phyloP scores from a whole-genome alignment of 208 protist species.

The Acanthamoeba castellanii region DNA sequence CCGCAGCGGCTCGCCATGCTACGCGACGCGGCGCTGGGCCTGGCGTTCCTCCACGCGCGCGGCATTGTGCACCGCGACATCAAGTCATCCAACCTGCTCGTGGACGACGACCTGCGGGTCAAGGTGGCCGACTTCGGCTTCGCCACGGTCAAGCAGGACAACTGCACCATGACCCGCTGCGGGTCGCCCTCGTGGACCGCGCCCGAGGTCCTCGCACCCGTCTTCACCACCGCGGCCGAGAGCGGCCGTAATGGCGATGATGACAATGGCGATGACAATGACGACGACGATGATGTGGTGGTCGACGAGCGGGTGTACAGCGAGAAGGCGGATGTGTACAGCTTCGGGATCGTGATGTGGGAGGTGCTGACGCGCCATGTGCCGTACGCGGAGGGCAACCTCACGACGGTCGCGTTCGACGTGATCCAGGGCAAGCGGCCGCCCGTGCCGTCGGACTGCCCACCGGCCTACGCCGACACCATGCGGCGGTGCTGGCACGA shows the following conservation, averaged over 20 bases:
- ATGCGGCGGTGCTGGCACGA: conserved; percentile 30
- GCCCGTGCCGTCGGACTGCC: neutral
- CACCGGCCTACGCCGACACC: neutral
- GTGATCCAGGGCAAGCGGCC: neutral
- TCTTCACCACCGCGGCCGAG: neutral
- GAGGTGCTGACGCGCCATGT: conserved; percentile 22
- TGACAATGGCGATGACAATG: neutral
- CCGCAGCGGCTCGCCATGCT: neutral
- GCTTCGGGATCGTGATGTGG: conserved; percentile 34
- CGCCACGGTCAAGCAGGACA: neutral
- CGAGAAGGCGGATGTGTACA: conserved; percentile 49
- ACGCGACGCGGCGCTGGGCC: neutral
- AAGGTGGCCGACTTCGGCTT: conserved; percentile 43
- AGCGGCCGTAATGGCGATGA: neutral
- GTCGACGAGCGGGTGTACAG: neutral
- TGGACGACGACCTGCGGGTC: neutral
- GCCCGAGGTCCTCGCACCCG: conserved; percentile 27
- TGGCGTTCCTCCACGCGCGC: neutral
- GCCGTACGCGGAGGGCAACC: conserved; percentile 22
- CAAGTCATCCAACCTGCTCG: conserved; percentile 29
- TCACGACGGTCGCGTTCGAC: conserved; percentile 17
- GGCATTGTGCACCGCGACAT: conserved; percentile 5
- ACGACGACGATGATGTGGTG: neutral
- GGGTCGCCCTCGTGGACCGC: conserved; percentile 13
- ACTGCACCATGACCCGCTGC: conserved; percentile 13